Evolutionary conservation across 441 rosid genomes (phyloP).

Genomic region (Populus hybrid): DNA sequence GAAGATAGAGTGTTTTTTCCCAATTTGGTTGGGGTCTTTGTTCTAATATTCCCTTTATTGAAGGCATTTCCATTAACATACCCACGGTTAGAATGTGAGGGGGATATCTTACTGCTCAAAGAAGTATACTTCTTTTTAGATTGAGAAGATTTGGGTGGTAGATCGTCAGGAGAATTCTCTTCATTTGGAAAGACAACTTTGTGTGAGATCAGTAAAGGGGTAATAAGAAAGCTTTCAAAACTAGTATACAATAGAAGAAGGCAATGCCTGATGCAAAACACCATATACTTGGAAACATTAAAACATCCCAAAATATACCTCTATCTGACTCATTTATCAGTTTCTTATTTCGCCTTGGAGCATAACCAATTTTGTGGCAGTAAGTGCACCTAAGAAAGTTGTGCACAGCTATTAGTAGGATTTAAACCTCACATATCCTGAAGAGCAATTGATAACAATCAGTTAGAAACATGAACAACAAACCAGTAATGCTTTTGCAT

Average conservation of each 20-base stretch:
- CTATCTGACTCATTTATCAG: too few relatives aligned
- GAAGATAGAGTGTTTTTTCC: slow-evolving; percentile 31
- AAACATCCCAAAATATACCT: too few relatives aligned
- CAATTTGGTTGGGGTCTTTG: slow-evolving; percentile 22
- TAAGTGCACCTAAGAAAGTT: slow-evolving; percentile 46
- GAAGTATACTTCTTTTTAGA: slow-evolving; percentile 29
- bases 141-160: too few relatives aligned
- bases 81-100: slow-evolving; percentile 28
- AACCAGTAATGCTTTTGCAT: slow-evolving; percentile 93
- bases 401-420: slow-evolving; percentile 6
- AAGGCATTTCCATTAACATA: slow-evolving; percentile 19
- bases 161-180: too few relatives aligned
- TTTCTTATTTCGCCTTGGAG: too few relatives aligned
- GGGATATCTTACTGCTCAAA: slow-evolving; percentile 26
- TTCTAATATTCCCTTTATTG: slow-evolving; percentile 26
- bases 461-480: slow-evolving; percentile 19
- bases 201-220: too few relatives aligned
- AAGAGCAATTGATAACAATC: neutral
- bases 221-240: too few relatives aligned
- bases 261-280: too few relatives aligned
- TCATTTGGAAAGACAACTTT: too few relatives aligned
- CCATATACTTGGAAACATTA: too few relatives aligned
- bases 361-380: slow-evolving; percentile 83
- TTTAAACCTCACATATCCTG: slow-evolving; percentile 9
- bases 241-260: too few relatives aligned